Percentiles rank a stretch among this genome's conserved stretches.
Conservation (phyloP, 2,329 filamentous ascomycete species). For the Aureobasidium musti region DNA sequence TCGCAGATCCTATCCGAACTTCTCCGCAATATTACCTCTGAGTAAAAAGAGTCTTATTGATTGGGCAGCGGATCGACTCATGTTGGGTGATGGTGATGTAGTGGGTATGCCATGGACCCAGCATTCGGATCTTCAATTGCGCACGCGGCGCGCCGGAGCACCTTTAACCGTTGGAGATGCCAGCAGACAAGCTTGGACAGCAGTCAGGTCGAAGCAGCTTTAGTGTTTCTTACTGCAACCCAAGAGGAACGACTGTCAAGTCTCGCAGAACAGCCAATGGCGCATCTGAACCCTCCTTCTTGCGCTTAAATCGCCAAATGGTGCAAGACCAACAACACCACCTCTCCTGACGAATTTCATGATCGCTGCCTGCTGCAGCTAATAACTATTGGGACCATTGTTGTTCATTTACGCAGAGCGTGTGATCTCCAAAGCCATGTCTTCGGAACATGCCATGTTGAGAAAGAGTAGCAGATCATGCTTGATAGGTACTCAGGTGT, state of each 20-base stretch:
- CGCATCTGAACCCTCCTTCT: slow-evolving; percentile 8
- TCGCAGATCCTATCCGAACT: slow-evolving; percentile 1
- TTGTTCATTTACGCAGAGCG: background rate
- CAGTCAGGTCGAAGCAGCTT: background rate
- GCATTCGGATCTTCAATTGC: background rate
- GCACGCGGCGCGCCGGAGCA: background rate
- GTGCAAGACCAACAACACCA: background rate
- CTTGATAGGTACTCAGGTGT: background rate
- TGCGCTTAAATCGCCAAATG: background rate
- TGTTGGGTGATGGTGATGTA: background rate
- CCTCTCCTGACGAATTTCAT: background rate
- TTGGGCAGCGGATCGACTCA: background rate
- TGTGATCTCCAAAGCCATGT: background rate
- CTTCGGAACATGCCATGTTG: background rate
- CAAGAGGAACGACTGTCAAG: slow-evolving; percentile 9
- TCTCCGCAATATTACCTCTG: background rate
- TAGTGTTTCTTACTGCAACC: background rate
- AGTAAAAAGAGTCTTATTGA: background rate
- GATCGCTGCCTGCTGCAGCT: slow-evolving; percentile 1
- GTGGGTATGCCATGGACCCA: slow-evolving; percentile 7
- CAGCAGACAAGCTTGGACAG: slow-evolving; percentile 3
- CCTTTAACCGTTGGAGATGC: background rate
- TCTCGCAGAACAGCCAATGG: slow-evolving; percentile 8
- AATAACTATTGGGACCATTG: background rate
- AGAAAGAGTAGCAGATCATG: background rate